Percentiles rank a stretch among this genome's conserved stretches.
These are phyloP conservation scores for Orbilia javanica DNA, from an alignment of 2,329 filamentous ascomycete species.

Conservation along the genomic window DNA sequence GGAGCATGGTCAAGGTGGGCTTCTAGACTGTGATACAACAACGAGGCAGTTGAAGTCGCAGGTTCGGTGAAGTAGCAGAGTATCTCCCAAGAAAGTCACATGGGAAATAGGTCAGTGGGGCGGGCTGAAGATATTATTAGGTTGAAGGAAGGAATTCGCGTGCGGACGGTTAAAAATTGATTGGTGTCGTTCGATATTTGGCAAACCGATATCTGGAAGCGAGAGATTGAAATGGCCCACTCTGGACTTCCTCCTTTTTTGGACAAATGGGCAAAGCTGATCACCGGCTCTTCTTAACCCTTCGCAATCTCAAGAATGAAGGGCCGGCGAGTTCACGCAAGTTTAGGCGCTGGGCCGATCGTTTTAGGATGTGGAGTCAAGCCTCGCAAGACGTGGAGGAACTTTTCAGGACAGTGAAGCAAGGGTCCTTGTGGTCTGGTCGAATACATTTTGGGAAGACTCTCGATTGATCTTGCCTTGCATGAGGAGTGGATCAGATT, in stretches of 20 bases:
- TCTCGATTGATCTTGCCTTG: conserved; percentile 36
- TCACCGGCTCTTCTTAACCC: conserved; percentile 45
- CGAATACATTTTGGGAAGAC: conserved; percentile 34
- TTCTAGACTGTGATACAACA: conserved; percentile 46
- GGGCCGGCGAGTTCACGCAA: conserved; percentile 9
- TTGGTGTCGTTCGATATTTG: neutral
- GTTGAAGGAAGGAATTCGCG: conserved; percentile 23
- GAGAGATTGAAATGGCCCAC: conserved; percentile 18
- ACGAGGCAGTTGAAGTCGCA: conserved; percentile 6
- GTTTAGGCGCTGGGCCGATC: conserved; percentile 37
- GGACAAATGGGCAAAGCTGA: conserved; percentile 10
- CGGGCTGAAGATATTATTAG: conserved; percentile 17
- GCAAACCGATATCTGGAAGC: conserved; percentile 26
- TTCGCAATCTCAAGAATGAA: conserved; percentile 39
- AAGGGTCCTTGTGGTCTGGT: conserved; percentile 26
- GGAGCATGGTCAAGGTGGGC: neutral
- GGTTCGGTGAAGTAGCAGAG: neutral
- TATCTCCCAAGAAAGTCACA: conserved; percentile 12
- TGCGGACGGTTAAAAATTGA: neutral
- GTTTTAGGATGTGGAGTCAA: conserved; percentile 46
- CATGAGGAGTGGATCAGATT: neutral
- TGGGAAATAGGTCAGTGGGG: neutral
- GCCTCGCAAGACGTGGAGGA: conserved; percentile 2
- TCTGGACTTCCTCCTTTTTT: conserved; percentile 29
- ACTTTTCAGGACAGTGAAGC: conserved; percentile 32